These are phyloP conservation scores for Sphagnum fallax DNA, from an alignment of 228 moss, liverwort and hornwort species.

Conservation along the genomic window DNA sequence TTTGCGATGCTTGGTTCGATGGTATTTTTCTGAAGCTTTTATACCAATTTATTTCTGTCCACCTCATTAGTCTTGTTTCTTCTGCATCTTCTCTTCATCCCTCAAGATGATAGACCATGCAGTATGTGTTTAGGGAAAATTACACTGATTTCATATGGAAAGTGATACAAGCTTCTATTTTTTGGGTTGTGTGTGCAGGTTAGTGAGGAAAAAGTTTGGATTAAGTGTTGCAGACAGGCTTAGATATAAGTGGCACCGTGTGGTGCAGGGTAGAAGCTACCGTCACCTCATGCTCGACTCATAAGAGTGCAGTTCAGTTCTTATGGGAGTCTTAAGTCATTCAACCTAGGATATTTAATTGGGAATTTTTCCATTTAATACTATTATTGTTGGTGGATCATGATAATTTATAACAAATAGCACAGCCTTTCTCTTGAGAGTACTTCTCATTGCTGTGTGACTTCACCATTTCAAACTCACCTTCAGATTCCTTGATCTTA, in stretches of 20 bases:
- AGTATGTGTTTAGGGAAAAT: no score
- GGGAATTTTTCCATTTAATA: no score
- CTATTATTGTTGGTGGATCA: no score
- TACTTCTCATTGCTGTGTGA: no score
- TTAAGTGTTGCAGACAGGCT: constrained; percentile 23
- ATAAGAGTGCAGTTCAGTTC: background rate
- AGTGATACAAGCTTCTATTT: background rate
- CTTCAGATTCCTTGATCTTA: no score
- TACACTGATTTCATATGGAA: background rate
- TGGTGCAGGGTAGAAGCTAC: constrained; percentile 63
- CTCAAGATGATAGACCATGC: no score
- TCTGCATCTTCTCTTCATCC: background rate
- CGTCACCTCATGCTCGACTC: constrained; percentile 59
- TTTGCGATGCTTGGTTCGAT: constrained; percentile 69
- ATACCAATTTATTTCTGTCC: background rate
- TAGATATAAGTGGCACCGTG: constrained; percentile 52
- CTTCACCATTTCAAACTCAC: no score
- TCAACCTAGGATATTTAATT: no score
- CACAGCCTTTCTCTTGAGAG: no score
- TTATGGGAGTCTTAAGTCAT: no score
- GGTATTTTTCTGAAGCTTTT: constrained; percentile 22
- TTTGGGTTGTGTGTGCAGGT: constrained; percentile 21
- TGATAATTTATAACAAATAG: no score
- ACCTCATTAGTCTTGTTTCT: background rate
- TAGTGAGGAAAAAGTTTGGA: constrained; percentile 42